phyloP scores from a whole-genome alignment of 1,284 basidiomycete species.

The Ganoderma sinense region DNA sequence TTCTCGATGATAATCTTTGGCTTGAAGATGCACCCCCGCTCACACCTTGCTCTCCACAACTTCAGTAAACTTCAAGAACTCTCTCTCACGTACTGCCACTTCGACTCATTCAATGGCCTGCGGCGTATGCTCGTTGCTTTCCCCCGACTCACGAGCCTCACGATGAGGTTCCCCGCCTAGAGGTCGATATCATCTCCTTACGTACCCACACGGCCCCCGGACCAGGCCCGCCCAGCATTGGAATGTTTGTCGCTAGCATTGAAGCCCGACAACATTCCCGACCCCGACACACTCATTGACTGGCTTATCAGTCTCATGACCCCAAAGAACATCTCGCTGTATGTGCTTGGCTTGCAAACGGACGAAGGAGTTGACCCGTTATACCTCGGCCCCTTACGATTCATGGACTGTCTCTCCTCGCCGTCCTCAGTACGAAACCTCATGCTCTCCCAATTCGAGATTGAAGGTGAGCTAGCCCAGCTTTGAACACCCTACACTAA shows the following conservation, averaged over 20 bases:
- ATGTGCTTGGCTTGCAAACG: neutral
- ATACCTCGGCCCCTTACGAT: neutral
- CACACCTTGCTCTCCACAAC: neutral
- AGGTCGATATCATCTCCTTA: neutral
- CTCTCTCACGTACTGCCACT: neutral
- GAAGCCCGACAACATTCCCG: neutral
- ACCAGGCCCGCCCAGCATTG: neutral
- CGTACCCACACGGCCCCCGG: neutral
- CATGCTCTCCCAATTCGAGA: neutral
- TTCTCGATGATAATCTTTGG: neutral
- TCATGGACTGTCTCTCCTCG: neutral
- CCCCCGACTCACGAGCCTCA: neutral
- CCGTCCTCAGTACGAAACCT: neutral
- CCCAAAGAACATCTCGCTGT: neutral
- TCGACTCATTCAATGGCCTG: neutral
- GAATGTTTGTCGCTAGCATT: neutral
- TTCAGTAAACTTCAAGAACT: neutral
- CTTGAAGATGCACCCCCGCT: neutral
- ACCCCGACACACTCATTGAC: neutral
- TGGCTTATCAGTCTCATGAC: neutral
- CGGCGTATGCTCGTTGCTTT: neutral
- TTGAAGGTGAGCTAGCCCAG: neutral
- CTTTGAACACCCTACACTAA: too few species aligned
- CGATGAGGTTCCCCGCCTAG: neutral
- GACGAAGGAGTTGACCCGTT: neutral